These are phyloP conservation scores for Crucihimalaya himalaica DNA, from an alignment of 345 rosid genomes.

Conservation along the genomic window DNA sequence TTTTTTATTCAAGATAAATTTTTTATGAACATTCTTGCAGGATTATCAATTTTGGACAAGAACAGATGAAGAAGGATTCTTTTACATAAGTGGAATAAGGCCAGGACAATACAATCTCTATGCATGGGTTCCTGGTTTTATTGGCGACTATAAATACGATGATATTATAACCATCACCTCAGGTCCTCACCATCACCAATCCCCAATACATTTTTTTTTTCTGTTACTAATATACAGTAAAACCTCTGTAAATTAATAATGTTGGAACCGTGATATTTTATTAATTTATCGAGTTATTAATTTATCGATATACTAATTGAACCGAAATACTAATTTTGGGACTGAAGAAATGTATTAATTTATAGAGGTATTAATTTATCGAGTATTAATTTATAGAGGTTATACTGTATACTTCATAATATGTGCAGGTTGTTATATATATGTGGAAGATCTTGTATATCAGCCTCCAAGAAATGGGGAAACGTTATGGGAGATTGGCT, in stretches of 20 bases:
- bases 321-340: too few relatives aligned
- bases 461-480: slow-evolving; percentile 87
- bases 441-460: slow-evolving; percentile 62
- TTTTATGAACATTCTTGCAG: slow-evolving; percentile 37
- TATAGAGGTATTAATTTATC: too few relatives aligned
- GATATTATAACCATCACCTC: slow-evolving; percentile 46
- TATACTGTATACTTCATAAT: background rate
- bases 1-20: background rate
- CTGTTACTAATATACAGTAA: too few relatives aligned
- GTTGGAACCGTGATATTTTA: too few relatives aligned
- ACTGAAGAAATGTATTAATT: too few relatives aligned
- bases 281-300: too few relatives aligned
- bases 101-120: slow-evolving; percentile 64
- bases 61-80: slow-evolving; percentile 63
- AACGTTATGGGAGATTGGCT: slow-evolving; percentile 93
- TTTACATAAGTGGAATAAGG: slow-evolving; percentile 50
- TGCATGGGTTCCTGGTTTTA: slow-evolving; percentile 83
- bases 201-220: background rate
- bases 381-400: too few relatives aligned
- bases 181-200: slow-evolving; percentile 41
- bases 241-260: too few relatives aligned
- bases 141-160: slow-evolving; percentile 71
- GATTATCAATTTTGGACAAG: slow-evolving; percentile 84
- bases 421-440: slow-evolving; percentile 52
- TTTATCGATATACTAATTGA: too few relatives aligned